Base-by-base conservation (phyloP, 345 rosid genomes). In the Bruguiera gymnorhiza region DNA sequence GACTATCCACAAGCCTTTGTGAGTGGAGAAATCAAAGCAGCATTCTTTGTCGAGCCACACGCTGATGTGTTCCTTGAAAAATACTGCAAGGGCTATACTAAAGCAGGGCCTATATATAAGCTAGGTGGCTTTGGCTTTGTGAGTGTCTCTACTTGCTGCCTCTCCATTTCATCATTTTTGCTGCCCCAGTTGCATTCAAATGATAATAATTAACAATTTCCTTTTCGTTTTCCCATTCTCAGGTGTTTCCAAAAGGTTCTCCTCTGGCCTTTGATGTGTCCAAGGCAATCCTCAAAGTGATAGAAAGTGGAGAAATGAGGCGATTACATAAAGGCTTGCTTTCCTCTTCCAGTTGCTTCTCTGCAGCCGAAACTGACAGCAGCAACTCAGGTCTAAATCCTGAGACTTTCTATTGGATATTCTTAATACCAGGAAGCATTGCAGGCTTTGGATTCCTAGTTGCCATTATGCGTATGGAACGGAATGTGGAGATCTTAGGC, bases 51-150 rank as follows among this genome's bases (percentile, higher is more conserved):
- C 34, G 79, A 50, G 69, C 80, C 80, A 19, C 77, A 75, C 32
- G 77, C 77, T 8, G 72, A 66, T 71, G 77, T 67, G 34, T 73
- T 76, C 73, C 80, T 76, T 1, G 68, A 65, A 6, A 76, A 76
- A 20, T 67, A 73, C 65, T 70, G 83, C 75, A 21, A 76, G 24
- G 73, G 80, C 15, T 76, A 29, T 62, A 67, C 65, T 32, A 52
- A 8, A 51, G 37, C 70, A 52, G 73, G 80, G 11, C 53, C 65
- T 19, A 61, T 75, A 15, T 70, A 31, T 54, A 73, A 80, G 61
- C 67, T 63, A 8, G 73, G 83, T 16, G 83, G 81, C 21, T 74
- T 73, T 60, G 76, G 83, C 60, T 73, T 74, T 52, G 79, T 80
- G 21, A 50, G 36, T 63, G 10, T 34, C 58, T 37, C 60, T 27